Evolutionary conservation across 331 rosid genomes (phyloP).

Genomic region (Malus hybrid): DNA sequence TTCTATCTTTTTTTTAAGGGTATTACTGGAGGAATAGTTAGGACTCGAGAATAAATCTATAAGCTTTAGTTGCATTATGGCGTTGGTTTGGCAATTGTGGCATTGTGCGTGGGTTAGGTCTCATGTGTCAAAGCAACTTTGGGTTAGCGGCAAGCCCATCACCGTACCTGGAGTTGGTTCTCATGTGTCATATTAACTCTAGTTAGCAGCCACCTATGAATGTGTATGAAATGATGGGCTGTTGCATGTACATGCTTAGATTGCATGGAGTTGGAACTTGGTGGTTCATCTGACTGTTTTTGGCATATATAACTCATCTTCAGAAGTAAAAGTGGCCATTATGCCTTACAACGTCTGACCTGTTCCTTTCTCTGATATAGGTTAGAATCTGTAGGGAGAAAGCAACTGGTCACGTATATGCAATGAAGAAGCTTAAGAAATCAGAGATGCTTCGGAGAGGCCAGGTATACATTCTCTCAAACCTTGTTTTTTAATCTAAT

Average conservation of each 20-base stretch:
- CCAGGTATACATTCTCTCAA: conserved; percentile 45
- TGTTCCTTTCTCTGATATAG: conserved; percentile 29
- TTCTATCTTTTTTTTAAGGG: neutral
- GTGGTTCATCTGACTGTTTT: neutral
- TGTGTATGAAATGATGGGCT: neutral
- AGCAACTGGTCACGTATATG: conserved; percentile 86
- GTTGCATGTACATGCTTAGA: neutral
- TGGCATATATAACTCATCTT: neutral
- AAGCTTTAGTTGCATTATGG: neutral
- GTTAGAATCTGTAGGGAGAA: conserved; percentile 93
- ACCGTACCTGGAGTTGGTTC: neutral
- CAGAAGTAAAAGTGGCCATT: neutral
- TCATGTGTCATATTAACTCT: neutral
- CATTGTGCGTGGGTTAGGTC: neutral
- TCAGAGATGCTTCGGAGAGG: conserved; percentile 99
- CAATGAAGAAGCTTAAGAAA: conserved; percentile 98
- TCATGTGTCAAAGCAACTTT: neutral
- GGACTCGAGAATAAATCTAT: neutral
- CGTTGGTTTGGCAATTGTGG: neutral
- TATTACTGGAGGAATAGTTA: neutral
- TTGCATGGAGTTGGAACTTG: neutral
- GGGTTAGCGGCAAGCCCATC: neutral
- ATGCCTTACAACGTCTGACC: neutral
- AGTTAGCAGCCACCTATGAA: neutral
- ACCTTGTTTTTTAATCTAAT: neutral